These are phyloP conservation scores for Triticum turgidum DNA, from an alignment of 176 grass and related monocot species.

Conservation along the genomic window DNA sequence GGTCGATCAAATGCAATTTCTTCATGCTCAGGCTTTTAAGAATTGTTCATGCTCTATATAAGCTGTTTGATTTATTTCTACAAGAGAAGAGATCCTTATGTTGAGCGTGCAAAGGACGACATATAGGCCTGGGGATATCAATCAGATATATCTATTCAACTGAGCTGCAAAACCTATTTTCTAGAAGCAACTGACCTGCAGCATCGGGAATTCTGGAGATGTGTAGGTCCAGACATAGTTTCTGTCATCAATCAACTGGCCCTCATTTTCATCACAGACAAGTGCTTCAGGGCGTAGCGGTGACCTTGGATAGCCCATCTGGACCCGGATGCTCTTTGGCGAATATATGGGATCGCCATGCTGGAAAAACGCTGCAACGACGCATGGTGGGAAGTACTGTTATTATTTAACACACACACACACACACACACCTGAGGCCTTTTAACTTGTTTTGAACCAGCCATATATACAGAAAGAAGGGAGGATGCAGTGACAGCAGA, in stretches of 20 bases:
- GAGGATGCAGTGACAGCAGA: no score
- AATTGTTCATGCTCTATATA: neutral
- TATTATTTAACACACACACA: no score
- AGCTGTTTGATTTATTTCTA: no score
- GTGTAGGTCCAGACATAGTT: slow-evolving; percentile 64
- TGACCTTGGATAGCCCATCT: slow-evolving; percentile 55
- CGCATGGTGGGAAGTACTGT: no score
- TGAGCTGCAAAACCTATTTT: no score
- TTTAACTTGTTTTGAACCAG: no score
- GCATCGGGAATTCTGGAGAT: slow-evolving; percentile 74
- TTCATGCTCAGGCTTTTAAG: neutral
- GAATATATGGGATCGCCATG: slow-evolving; percentile 56
- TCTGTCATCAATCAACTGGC: slow-evolving; percentile 22
- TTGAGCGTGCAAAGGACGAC: neutral
- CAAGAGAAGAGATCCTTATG: neutral
- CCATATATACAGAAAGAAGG: no score
- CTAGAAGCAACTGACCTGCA: slow-evolving; percentile 38
- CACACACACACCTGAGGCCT: no score
- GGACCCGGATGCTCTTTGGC: slow-evolving; percentile 46
- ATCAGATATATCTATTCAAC: neutral
- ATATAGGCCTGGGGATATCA: neutral
- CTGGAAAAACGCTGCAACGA: slow-evolving; percentile 65
- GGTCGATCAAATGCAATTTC: neutral
- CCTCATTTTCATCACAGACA: slow-evolving; percentile 42
- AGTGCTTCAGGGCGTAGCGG: neutral